Percentiles rank a stretch among this genome's conserved stretches.
phyloP scores from a whole-genome alignment of 2,329 filamentous ascomycete species.

The Alternaria angustiovoidea region DNA sequence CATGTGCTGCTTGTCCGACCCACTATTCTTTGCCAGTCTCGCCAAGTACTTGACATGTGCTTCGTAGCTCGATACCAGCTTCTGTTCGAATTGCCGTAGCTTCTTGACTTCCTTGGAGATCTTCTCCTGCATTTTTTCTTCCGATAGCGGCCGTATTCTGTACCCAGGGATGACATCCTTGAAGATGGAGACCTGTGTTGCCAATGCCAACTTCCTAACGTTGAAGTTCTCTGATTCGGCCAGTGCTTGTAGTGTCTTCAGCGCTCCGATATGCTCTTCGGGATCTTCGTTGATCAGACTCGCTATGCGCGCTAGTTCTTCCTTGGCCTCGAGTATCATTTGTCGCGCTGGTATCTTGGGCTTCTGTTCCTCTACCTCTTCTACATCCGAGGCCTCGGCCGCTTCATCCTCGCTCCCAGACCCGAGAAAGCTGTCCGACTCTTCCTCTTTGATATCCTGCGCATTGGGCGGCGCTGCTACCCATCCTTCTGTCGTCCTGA shows the following conservation, averaged over 20 bases:
- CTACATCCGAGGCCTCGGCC: constrained; percentile 55
- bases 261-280: constrained; percentile 82
- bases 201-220: constrained; percentile 85
- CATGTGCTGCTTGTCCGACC: constrained; percentile 50
- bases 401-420: constrained; percentile 62
- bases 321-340: constrained; percentile 86
- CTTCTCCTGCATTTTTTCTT: constrained; percentile 78
- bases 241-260: constrained; percentile 80
- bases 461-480: constrained; percentile 63
- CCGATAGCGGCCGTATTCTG: constrained; percentile 81
- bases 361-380: constrained; percentile 57
- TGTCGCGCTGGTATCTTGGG: constrained; percentile 76
- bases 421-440: constrained; percentile 70
- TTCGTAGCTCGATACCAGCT: constrained; percentile 85
- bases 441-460: constrained; percentile 60
- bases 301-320: constrained; percentile 87
- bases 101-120: constrained; percentile 90
- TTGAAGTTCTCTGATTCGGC: constrained; percentile 73
- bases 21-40: constrained; percentile 68
- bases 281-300: constrained; percentile 86
- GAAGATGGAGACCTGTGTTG: constrained; percentile 88
- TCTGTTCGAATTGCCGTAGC: constrained; percentile 84
- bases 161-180: constrained; percentile 98
- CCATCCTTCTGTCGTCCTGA: constrained; percentile 82
- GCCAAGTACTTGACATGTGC: constrained; percentile 80